Base-by-base conservation (phyloP, 1,284 basidiomycete genomes). In the Trametes hirsuta region DNA sequence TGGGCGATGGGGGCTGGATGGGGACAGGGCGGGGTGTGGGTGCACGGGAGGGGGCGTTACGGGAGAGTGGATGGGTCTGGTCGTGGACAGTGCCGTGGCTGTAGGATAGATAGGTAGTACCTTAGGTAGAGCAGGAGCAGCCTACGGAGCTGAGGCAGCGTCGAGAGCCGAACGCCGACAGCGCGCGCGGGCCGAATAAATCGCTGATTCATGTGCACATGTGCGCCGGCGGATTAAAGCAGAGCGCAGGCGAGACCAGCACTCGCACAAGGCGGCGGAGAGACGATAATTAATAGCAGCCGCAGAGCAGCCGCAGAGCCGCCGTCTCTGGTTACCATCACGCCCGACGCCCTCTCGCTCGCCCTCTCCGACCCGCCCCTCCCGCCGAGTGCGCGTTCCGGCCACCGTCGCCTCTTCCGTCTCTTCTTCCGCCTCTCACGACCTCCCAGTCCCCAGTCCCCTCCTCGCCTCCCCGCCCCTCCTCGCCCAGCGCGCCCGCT, bases 301-400 rank as follows among this genome's bases (percentile, higher is more conserved):
- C 18, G 18, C 18, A 18, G 18, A 18, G 18, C 18, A 18, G 18
- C 18, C 18, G 18, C 18, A 18, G 18, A 18, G 18, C 18, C 18
- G 18, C 18, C 18, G 18, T 18, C 18, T 18, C 18, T 59, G 42
- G 59, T 62, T 61, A 57, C 59, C 59, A 55, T 63, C 60, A 59
- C 53, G 9, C 44, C 11, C 37, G 30, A 18, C 18, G 18, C 18
- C 18, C 18, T 18, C n/a, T 21, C 40, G 45, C 51, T 49, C 24
- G 1, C 35, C 46, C 52, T 30, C 41, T 49, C 35, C n/a, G 18
- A 18, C 18, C 18, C 18, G 18, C 18, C 30, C 30, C 1, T 30
- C 30, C 4, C 30, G 30, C 30, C 30, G 30, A 30, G 30, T 5
- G 30, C 30, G 30, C 30, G 30, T 30, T 30, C 30, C 30, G 30